These are phyloP conservation scores for Orbilia brochopaga DNA, from an alignment of 2,329 filamentous ascomycete genomes.

Conservation along the genomic window DNA sequence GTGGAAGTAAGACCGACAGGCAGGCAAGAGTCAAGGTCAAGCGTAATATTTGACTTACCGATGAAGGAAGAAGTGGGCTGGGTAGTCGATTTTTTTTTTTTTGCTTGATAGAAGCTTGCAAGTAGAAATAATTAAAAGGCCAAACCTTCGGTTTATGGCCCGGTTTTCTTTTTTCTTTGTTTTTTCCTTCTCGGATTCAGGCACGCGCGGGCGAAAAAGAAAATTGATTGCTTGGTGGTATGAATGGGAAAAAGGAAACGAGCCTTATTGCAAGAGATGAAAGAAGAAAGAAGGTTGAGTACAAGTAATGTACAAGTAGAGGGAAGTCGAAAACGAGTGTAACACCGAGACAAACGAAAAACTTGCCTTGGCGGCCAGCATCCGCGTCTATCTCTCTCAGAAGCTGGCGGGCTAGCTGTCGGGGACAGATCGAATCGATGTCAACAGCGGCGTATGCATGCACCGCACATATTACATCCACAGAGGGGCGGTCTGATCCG, in stretches of 20 bases:
- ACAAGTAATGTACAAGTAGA: conserved; percentile 1
- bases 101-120: background rate
- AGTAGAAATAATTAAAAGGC: conserved; percentile 3
- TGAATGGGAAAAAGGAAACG: background rate
- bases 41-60: conserved; percentile 6
- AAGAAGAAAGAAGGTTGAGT: background rate
- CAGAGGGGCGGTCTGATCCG: too few species aligned
- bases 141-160: conserved; percentile 12
- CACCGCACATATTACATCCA: background rate
- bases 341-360: conserved; percentile 16
- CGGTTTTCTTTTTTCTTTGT: background rate
- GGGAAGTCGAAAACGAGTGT: conserved; percentile 13
- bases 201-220: conserved; percentile 13
- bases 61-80: conserved; percentile 9
- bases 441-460: background rate
- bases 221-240: conserved; percentile 18
- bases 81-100: conserved; percentile 1
- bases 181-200: background rate
- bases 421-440: background rate
- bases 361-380: background rate
- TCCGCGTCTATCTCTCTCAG: background rate
- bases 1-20: conserved; percentile 7
- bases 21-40: conserved; percentile 24
- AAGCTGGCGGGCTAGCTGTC: too few species aligned
- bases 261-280: background rate